Conservation (phyloP, 2,329 filamentous ascomycete species). For the Penicillium sp. region DNA sequence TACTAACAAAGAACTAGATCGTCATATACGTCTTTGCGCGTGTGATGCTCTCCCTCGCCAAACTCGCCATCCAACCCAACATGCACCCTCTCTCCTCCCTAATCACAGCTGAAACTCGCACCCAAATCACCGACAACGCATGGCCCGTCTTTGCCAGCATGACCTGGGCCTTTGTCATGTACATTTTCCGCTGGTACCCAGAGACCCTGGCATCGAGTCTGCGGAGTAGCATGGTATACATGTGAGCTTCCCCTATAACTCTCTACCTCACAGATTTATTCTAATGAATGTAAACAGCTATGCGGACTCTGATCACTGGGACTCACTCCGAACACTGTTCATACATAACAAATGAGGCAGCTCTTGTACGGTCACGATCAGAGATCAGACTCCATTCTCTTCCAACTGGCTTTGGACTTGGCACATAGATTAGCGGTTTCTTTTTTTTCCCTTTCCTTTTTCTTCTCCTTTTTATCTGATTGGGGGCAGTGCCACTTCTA, state of each 20-base stretch:
- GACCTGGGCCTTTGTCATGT: slow-evolving; percentile 94
- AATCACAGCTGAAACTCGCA: slow-evolving; percentile 44
- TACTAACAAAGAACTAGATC: slow-evolving; percentile 56
- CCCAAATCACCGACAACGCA: slow-evolving; percentile 61
- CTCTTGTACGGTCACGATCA: not conserved
- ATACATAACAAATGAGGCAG: slow-evolving; percentile 67
- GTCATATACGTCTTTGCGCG: slow-evolving; percentile 96
- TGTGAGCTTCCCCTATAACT: slow-evolving; percentile 58
- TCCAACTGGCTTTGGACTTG: slow-evolving; percentile 19
- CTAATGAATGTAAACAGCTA: slow-evolving; percentile 46
- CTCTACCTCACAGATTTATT: not conserved
- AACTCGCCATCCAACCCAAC: slow-evolving; percentile 67
- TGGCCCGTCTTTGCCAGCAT: slow-evolving; percentile 91
- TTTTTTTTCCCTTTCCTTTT: not conserved
- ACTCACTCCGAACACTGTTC: slow-evolving; percentile 75
- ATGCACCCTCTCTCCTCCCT: slow-evolving; percentile 40
- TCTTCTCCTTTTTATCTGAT: not conserved
- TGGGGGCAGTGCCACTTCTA: not conserved
- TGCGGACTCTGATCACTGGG: slow-evolving; percentile 82
- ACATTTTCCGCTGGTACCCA: slow-evolving; percentile 86
- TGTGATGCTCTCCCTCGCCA: slow-evolving; percentile 77
- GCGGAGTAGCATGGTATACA: slow-evolving; percentile 94
- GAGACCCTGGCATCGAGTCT: slow-evolving; percentile 87
- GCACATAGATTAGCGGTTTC: slow-evolving; percentile 19
- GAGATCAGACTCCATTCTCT: slow-evolving; percentile 5